Evolutionary conservation across 306 rosid genomes (phyloP).

Genomic region (Fragaria ananassa): DNA sequence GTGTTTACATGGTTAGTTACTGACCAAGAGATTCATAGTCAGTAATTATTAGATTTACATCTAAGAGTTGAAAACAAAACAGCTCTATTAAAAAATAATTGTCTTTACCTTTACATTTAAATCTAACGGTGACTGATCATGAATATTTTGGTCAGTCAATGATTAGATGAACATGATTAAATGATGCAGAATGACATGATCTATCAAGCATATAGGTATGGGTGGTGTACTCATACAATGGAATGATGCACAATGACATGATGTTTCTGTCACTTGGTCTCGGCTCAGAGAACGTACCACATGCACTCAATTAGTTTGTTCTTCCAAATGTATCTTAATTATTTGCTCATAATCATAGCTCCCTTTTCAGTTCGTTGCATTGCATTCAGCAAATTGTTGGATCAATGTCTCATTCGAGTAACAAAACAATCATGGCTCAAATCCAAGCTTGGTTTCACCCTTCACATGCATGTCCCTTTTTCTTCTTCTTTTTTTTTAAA

Average conservation of each 20-base stretch:
- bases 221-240: not conserved
- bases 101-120: accelerated
- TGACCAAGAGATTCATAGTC: too few relatives aligned
- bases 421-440: constrained; percentile 7
- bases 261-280: not conserved
- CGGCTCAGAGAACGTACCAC: not conserved
- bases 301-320: not conserved
- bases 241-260: not conserved
- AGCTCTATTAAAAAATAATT: too few relatives aligned
- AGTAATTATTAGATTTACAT: too few relatives aligned
- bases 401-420: not conserved
- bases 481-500: too few relatives aligned
- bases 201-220: not conserved
- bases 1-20: too few relatives aligned
- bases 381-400: constrained; percentile 11
- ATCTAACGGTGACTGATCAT: too few relatives aligned
- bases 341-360: constrained; percentile 3
- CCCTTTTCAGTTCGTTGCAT: constrained; percentile 4
- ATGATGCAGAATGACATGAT: too few relatives aligned
- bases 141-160: too few relatives aligned
- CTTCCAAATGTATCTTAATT: not conserved
- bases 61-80: too few relatives aligned
- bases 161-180: too few relatives aligned
- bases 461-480: not conserved
- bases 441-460: not conserved